Percentiles rank a stretch among this genome's conserved stretches.
Evolutionary conservation across 306 rosid species (phyloP).

Genomic region (Quercus cerris): DNA sequence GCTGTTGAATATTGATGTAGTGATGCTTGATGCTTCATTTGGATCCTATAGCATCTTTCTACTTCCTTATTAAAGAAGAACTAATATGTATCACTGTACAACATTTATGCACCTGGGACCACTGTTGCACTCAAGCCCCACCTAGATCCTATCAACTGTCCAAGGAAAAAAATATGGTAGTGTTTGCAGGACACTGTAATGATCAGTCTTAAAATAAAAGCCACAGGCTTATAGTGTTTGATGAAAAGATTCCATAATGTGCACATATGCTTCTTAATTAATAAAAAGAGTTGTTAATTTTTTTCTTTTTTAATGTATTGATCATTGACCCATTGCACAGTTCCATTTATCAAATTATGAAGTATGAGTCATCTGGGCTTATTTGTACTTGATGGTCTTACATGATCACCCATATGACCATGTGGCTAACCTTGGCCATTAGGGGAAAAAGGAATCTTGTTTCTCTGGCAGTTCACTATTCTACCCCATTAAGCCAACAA

Average conservation of each 20-base stretch:
- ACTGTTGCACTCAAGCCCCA: not conserved
- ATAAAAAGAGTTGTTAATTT: not conserved
- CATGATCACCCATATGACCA: not conserved
- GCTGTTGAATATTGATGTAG: not conserved
- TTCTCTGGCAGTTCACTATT: not conserved
- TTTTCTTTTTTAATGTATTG: not conserved
- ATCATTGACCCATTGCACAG: not conserved
- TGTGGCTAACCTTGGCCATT: not conserved
- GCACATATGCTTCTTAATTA: not conserved
- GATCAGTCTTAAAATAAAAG: not conserved
- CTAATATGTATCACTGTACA: not conserved
- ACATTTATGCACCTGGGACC: not conserved
- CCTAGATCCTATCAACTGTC: not conserved
- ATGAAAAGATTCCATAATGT: conserved; percentile 4
- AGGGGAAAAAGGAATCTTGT: not conserved
- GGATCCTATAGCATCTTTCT: not conserved
- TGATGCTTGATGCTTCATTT: not conserved
- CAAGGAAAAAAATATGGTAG: not conserved
- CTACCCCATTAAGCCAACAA: not conserved
- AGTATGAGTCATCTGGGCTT: not conserved
- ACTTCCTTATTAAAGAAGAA: not conserved
- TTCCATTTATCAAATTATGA: not conserved
- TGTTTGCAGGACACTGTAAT: not conserved
- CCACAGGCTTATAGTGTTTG: not conserved
- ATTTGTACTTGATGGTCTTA: too few species aligned